phyloP scores from a whole-genome alignment of 2,329 filamentous ascomycete species.

The Rachicladosporium sp. region DNA sequence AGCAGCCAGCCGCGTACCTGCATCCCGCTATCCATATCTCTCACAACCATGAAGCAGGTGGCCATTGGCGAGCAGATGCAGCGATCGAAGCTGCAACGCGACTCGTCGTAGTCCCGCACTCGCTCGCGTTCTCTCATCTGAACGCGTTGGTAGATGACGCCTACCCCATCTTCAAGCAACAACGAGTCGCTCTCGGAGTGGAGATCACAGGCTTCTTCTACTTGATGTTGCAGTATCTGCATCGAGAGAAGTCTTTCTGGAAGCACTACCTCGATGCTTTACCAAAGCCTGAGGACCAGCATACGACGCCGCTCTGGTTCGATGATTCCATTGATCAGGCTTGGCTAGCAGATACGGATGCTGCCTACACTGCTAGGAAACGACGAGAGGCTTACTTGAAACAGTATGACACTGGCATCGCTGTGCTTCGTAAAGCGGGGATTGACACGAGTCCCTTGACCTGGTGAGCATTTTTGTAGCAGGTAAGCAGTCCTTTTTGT shows the following conservation, averaged over 20 bases:
- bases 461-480: conserved; percentile 24
- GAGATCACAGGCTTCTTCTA: conserved; percentile 26
- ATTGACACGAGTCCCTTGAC: conserved; percentile 25
- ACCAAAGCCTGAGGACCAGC: conserved; percentile 19
- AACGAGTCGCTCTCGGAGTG: conserved; percentile 15
- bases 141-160: conserved; percentile 25
- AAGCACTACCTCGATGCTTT: conserved; percentile 24
- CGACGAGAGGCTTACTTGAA: conserved; percentile 24
- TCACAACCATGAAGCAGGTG: conserved; percentile 13
- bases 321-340: conserved; percentile 18
- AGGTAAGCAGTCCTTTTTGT: conserved; percentile 17
- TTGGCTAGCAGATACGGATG: conserved; percentile 27
- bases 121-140: conserved; percentile 23
- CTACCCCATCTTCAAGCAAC: conserved; percentile 18
- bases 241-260: conserved; percentile 24
- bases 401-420: conserved; percentile 24
- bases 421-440: conserved; percentile 18
- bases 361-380: conserved; percentile 18
- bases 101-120: conserved; percentile 21
- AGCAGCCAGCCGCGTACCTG: conserved; percentile 18
- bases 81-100: conserved; percentile 11
- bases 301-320: conserved; percentile 24
- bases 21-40: conserved; percentile 16
- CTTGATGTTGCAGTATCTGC: conserved; percentile 23
- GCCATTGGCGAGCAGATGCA: conserved; percentile 16